Base-by-base conservation (phyloP, 495 filamentous ascomycete species). In the Chaetomium fimeti region DNA sequence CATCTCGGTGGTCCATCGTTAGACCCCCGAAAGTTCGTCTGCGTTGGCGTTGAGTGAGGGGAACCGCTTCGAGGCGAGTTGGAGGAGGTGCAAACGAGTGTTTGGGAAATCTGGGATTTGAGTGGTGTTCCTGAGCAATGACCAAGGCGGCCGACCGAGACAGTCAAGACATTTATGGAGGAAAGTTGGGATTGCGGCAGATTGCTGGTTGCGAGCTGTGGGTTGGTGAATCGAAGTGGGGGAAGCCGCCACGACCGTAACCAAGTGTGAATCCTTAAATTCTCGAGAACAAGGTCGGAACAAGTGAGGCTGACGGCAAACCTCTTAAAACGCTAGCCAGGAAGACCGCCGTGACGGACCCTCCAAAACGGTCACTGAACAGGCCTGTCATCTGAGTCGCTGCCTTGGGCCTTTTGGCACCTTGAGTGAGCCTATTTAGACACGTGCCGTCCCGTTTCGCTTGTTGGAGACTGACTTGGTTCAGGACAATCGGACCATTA, bases 1-100 rank as follows among this genome's bases (percentile, higher is more conserved):
- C 57, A 60, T 60, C 13, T 60, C 15, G 27, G 20, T 38, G 29
- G n/a, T 28, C 58, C 58, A 60, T 60, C 0, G 18, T n/a, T 38
- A 25, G 32, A 28, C 56, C 5, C 6, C 7, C 38, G 40, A 47
- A 25, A 47, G n/a, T n/a, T n/a, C n/a, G n/a, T n/a, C 16, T 20
- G 51, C 29, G 3, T 27, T 27, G 28, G 29, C 2, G 51, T 51
- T 53, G 43, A 47, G 43, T 8, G 45, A 20, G n/a, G 20, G 2
- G 45, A 49, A 49, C 8, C 0, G n/a, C 16, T 24, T 49, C 9
- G 16, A 15, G 5, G 40, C 18, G 5, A 18, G 40, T 1, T 16
- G 18, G 40, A 43, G 16, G 40, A 11, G 32, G 18, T 16, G 40
- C 13, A 6, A 43, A 18, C 40, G 40, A 3, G 16, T 3, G 40